Evolutionary conservation across 345 rosid species (phyloP).

Genomic region (Psidium guajava): DNA sequence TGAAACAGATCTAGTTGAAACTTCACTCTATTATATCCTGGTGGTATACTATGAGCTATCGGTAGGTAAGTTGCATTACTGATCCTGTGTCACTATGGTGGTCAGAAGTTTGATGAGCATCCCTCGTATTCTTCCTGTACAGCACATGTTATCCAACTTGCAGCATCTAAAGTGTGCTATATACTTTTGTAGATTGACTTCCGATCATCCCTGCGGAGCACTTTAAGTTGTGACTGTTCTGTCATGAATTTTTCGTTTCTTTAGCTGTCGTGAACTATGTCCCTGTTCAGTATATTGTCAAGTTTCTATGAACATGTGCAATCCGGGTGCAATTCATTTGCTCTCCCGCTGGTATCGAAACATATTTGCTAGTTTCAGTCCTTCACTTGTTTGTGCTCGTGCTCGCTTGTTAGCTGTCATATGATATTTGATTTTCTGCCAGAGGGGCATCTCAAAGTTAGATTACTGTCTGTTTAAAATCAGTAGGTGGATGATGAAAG

Average conservation of each 20-base stretch:
- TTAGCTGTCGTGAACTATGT: neutral
- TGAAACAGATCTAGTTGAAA: neutral
- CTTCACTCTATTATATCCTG: neutral
- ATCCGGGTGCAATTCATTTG: neutral
- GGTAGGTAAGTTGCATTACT: neutral
- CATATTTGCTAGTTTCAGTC: neutral
- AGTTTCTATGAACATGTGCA: neutral
- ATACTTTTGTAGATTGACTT: too few relatives aligned
- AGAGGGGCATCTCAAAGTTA: too few relatives aligned
- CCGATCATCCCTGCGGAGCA: neutral
- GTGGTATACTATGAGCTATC: neutral
- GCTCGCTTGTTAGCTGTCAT: neutral
- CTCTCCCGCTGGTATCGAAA: neutral
- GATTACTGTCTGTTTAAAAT: too few relatives aligned
- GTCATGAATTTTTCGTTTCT: neutral
- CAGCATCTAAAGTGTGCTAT: too few relatives aligned
- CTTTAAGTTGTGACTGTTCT: neutral
- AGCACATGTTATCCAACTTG: too few relatives aligned
- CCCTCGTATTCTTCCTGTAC: too few relatives aligned
- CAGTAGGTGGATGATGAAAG: neutral
- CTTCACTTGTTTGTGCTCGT: neutral
- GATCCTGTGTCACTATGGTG: neutral
- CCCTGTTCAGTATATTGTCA: neutral
- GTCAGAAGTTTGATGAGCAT: neutral
- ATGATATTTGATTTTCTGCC: neutral